Percentiles rank a stretch among this genome's conserved stretches.
Conservation (phyloP, 768 basidiomycete genomes). For the Mycena crocata region DNA sequence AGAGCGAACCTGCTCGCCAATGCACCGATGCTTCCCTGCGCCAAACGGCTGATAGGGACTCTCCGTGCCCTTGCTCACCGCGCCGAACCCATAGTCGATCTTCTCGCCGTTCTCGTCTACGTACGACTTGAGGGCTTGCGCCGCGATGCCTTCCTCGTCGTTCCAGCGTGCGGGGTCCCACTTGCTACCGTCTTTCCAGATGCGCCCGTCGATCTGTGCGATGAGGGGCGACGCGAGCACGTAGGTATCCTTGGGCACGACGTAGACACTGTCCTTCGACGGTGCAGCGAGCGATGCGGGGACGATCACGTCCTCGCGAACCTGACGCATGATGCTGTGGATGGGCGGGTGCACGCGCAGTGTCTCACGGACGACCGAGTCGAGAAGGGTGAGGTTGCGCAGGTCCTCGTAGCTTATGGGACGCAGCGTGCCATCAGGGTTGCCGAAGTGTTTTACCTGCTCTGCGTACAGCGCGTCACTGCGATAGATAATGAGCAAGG, state of each 20-base stretch:
- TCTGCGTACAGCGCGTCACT: conserved; percentile 91
- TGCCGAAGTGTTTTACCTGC: conserved; percentile 85
- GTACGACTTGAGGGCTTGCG: conserved; percentile 81
- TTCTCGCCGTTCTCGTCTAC: conserved; percentile 84
- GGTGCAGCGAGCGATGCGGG: conserved; percentile 86
- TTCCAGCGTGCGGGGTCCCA: conserved; percentile 92
- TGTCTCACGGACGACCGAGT: conserved; percentile 93
- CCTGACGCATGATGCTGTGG: conserved; percentile 94
- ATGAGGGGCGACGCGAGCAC: conserved; percentile 91
- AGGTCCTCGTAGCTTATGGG: conserved; percentile 89
- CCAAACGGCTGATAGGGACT: conserved; percentile 98
- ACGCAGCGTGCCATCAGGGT: conserved; percentile 83
- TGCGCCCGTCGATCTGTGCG: conserved; percentile 84
- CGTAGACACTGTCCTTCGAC: conserved; percentile 76
- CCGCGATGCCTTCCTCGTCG: conserved; percentile 85
- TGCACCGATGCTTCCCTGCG: conserved; percentile 95
- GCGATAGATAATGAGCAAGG: conserved; percentile 5
- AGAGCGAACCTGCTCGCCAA: conserved; percentile 81
- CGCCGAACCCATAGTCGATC: conserved; percentile 96
- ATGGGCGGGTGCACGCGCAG: conserved; percentile 95
- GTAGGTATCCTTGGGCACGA: conserved; percentile 91
- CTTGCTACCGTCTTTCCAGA: conserved; percentile 78
- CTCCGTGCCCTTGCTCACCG: conserved; percentile 95
- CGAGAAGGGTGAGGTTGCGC: conserved; percentile 83
- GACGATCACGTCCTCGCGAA: conserved; percentile 86